A percentile compares a stretch with the other conserved stretches of the same genome.
phyloP scores from a whole-genome alignment of 2,329 filamentous ascomycete species.

The Pestalotiopsis sp. region DNA sequence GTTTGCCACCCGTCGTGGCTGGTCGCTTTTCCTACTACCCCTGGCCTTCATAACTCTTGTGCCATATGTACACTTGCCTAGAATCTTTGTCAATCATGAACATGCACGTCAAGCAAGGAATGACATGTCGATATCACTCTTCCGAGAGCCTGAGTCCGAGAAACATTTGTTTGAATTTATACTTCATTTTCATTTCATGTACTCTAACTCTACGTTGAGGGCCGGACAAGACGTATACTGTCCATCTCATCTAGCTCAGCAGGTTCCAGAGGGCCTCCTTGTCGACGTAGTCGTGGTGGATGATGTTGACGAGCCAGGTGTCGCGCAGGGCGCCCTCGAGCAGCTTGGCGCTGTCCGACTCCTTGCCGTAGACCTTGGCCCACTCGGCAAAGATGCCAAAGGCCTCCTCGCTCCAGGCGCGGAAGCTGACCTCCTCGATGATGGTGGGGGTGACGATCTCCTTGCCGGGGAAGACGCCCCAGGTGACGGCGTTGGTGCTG shows the following conservation, averaged over 20 bases:
- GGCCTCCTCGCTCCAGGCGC: conserved; percentile 92
- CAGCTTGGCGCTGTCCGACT: conserved; percentile 70
- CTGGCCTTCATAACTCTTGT: not conserved
- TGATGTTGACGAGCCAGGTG: conserved; percentile 88
- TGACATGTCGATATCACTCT: not conserved
- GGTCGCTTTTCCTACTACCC: not conserved
- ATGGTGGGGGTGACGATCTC: conserved; percentile 97
- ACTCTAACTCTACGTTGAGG: not conserved
- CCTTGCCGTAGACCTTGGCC: conserved; percentile 82
- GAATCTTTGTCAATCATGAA: not conserved
- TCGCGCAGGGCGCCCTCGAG: conserved; percentile 69
- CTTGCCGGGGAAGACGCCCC: conserved; percentile 93
- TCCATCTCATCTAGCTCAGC: conserved; percentile 37
- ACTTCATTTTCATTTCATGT: not conserved
- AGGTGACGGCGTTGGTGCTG: conserved; percentile 91
- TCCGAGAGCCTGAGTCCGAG: not conserved
- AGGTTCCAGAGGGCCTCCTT: conserved; percentile 73
- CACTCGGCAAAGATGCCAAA: conserved; percentile 96
- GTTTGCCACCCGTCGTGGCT: not conserved
- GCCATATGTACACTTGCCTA: not conserved
- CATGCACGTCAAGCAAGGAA: not conserved
- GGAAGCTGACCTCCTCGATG: conserved; percentile 92
- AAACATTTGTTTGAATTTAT: not conserved
- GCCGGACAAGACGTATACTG: not conserved
- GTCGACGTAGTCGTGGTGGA: conserved; percentile 78